A percentile compares a stretch with the other conserved stretches of the same genome.
Evolutionary conservation across 805 yeast genomes (phyloP).

Genomic region (Metschnikowia gruessii): DNA sequence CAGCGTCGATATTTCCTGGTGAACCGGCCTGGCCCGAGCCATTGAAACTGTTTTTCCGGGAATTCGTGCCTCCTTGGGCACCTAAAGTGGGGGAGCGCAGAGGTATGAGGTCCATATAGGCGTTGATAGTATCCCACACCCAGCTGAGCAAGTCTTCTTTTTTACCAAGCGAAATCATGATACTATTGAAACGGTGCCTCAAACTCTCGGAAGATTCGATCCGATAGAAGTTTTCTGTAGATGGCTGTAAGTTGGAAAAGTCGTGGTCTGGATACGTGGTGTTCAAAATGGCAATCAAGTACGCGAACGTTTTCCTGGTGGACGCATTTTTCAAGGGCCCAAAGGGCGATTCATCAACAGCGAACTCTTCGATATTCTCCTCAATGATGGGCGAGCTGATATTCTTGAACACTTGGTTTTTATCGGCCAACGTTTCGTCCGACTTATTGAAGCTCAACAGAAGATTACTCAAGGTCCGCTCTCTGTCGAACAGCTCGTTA

Average conservation of each 20-base stretch:
- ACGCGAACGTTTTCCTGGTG: slow-evolving; percentile 85
- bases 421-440: slow-evolving; percentile 8
- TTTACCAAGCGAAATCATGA: slow-evolving; percentile 53
- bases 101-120: slow-evolving; percentile 66
- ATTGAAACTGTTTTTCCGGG: slow-evolving; percentile 30
- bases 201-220: slow-evolving; percentile 43
- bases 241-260: slow-evolving; percentile 82
- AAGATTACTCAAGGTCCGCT: slow-evolving; percentile 27
- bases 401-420: slow-evolving; percentile 7
- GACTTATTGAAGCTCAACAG: slow-evolving; percentile 25
- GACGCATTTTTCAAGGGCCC: slow-evolving; percentile 88
- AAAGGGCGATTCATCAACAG: slow-evolving; percentile 64
- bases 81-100: slow-evolving; percentile 26
- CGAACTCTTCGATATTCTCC: slow-evolving; percentile 11
- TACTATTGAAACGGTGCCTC: slow-evolving; percentile 69
- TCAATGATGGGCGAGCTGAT: slow-evolving; percentile 15
- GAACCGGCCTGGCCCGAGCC: slow-evolving; percentile 15
- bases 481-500: slow-evolving; percentile 21
- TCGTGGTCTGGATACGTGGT: slow-evolving; percentile 96
- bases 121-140: slow-evolving; percentile 87
- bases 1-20: slow-evolving; percentile 10
- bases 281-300: slow-evolving; percentile 84
- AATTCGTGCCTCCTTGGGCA: slow-evolving; percentile 21
- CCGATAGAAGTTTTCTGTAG: slow-evolving; percentile 48
- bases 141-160: slow-evolving; percentile 48